phyloP scores from a whole-genome alignment of 2,329 filamentous ascomycete genomes.

The Ophiocordyceps robertsii region DNA sequence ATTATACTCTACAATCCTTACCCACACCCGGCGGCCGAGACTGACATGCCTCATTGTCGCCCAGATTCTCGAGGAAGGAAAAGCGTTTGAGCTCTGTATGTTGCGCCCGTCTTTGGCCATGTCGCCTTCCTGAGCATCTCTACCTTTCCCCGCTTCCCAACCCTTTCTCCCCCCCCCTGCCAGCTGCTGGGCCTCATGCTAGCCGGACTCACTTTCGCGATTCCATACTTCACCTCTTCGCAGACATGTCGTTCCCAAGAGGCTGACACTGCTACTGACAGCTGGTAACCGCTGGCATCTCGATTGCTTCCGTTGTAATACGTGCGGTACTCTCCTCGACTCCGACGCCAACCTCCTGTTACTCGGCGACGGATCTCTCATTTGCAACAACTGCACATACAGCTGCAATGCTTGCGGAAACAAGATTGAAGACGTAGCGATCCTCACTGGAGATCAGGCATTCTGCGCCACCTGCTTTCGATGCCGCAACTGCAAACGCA shows the following conservation, averaged over 20 bases:
- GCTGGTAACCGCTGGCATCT: conserved; percentile 97
- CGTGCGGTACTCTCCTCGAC: conserved; percentile 87
- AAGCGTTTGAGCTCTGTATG: conserved; percentile 91
- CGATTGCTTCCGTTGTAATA: conserved; percentile 96
- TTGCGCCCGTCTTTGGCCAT: conserved; percentile 6
- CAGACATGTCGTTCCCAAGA: neutral
- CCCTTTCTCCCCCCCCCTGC: neutral
- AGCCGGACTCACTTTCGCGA: neutral
- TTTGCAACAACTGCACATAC: conserved; percentile 99
- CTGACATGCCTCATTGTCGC: conserved; percentile 4
- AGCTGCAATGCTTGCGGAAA: conserved; percentile 93
- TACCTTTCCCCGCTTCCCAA: neutral
- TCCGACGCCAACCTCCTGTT: conserved; percentile 95
- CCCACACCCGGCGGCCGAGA: neutral
- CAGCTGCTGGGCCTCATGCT: neutral
- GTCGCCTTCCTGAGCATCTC: neutral
- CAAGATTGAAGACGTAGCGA: conserved; percentile 97
- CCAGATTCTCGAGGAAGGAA: conserved; percentile 94
- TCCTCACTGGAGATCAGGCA: conserved; percentile 92
- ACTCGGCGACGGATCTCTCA: conserved; percentile 91
- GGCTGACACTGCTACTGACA: conserved; percentile 20
- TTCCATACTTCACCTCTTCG: conserved; percentile 3
- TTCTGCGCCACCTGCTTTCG: conserved; percentile 96
- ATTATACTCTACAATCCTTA: neutral
- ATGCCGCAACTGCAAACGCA: conserved; percentile 95